These are phyloP conservation scores for Eucalyptus pauciflora DNA, from an alignment of 345 rosid species.

Conservation along the genomic window DNA sequence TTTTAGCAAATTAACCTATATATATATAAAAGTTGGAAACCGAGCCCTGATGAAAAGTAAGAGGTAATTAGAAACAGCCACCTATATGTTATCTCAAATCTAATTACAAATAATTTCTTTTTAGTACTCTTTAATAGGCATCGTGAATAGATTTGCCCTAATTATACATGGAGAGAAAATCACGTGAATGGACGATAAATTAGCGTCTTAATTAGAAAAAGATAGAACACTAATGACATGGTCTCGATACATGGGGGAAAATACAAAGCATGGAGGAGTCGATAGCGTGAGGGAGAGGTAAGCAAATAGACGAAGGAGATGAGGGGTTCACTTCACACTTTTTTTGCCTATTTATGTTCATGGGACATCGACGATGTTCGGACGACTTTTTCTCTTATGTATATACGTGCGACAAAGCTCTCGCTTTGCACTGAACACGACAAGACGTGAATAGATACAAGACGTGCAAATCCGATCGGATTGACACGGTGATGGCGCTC, in stretches of 20 bases:
- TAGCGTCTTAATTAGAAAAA: not conserved
- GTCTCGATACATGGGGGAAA: not conserved
- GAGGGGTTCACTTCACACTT: not conserved
- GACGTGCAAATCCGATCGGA: not conserved
- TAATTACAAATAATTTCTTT: not conserved
- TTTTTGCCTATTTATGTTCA: not conserved
- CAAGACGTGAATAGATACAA: not conserved
- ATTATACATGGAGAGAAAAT: not conserved
- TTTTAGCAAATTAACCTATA: not conserved
- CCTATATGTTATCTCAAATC: not conserved
- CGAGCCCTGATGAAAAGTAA: not conserved
- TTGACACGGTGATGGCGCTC: not conserved
- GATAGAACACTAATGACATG: not conserved
- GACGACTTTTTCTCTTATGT: not conserved
- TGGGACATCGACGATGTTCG: not conserved
- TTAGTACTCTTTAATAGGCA: not conserved
- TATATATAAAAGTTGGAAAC: not conserved
- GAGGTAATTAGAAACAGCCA: too few species aligned
- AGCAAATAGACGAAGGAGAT: not conserved
- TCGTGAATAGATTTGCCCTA: not conserved
- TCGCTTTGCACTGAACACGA: not conserved
- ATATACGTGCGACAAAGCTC: not conserved
- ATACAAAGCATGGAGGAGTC: not conserved
- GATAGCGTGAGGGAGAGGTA: not conserved
- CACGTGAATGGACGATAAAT: not conserved